Conservation (phyloP, 495 filamentous ascomycete genomes). For the Lepraria neglecta region DNA sequence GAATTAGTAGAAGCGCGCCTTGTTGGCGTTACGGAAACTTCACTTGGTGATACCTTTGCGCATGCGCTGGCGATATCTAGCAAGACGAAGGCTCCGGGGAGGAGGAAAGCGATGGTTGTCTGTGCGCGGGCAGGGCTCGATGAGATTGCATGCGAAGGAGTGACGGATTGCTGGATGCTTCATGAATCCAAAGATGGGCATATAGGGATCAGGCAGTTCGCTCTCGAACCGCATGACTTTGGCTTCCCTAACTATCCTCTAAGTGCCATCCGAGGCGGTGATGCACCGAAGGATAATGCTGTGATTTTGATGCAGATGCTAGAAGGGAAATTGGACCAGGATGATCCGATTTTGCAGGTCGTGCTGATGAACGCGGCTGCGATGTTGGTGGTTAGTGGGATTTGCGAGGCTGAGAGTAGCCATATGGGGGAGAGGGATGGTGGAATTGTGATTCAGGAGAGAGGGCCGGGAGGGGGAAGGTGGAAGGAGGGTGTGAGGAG, state of each 20-base stretch:
- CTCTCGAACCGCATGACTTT: constrained; percentile 72
- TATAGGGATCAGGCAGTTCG: constrained; percentile 64
- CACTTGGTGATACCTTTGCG: constrained; percentile 79
- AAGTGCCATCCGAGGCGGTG: constrained; percentile 69
- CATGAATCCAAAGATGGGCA: constrained; percentile 29
- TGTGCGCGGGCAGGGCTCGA: constrained; percentile 94
- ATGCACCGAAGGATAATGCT: constrained; percentile 79
- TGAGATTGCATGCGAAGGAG: constrained; percentile 84
- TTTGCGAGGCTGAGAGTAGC: constrained; percentile 77
- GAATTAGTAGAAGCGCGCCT: constrained; percentile 77
- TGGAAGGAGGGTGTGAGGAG: constrained; percentile 91
- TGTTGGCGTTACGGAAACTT: constrained; percentile 80
- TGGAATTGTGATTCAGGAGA: constrained; percentile 66
- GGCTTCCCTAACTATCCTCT: constrained; percentile 72
- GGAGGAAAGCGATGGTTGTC: constrained; percentile 69
- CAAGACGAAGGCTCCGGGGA: constrained; percentile 50
- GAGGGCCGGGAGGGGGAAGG: constrained; percentile 72
- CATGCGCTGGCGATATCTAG: constrained; percentile 75
- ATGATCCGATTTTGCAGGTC: constrained; percentile 85
- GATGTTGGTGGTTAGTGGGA: constrained; percentile 70
- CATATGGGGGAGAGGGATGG: constrained; percentile 69
- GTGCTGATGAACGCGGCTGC: constrained; percentile 91
- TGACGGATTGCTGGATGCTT: constrained; percentile 82
- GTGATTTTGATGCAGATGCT: constrained; percentile 72
- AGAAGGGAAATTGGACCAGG: constrained; percentile 58